Evolutionary conservation across 352 stramenopile species (phyloP).

Genomic region (Globisporangium nodosum): DNA sequence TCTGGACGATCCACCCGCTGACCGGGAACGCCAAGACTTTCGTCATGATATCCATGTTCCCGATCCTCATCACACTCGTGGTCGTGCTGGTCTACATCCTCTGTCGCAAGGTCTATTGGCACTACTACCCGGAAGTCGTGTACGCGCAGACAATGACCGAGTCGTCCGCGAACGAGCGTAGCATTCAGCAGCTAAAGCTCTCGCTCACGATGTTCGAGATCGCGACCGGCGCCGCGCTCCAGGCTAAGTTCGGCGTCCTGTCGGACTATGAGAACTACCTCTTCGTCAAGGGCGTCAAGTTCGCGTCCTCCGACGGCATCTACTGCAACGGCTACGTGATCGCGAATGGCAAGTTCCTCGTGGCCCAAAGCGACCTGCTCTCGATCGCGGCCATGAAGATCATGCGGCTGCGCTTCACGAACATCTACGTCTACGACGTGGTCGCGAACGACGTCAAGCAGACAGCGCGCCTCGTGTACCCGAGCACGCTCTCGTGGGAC

Average conservation of each 20-base stretch:
- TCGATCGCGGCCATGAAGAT: neutral
- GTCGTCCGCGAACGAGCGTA: neutral
- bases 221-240: neutral
- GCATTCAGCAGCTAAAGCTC: neutral
- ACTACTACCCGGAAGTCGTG: neutral
- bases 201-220: neutral
- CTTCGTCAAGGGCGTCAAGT: constrained; percentile 28
- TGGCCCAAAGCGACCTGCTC: neutral
- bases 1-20: constrained; percentile 3
- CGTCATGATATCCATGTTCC: neutral
- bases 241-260: constrained; percentile 25
- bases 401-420: neutral
- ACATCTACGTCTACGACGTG: constrained; percentile 1
- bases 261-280: constrained; percentile 46
- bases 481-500: neutral
- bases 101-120: neutral
- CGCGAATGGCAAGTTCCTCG: constrained; percentile 7
- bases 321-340: constrained; percentile 53
- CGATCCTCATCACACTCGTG: neutral
- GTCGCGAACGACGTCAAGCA: neutral
- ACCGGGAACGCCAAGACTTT: neutral
- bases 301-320: constrained; percentile 35
- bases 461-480: neutral
- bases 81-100: neutral
- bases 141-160: neutral